Evolutionary conservation across 2,329 filamentous ascomycete species (phyloP), one percentile per base, ranked within the genome.

Genomic region (Fusarium humuli): DNA sequence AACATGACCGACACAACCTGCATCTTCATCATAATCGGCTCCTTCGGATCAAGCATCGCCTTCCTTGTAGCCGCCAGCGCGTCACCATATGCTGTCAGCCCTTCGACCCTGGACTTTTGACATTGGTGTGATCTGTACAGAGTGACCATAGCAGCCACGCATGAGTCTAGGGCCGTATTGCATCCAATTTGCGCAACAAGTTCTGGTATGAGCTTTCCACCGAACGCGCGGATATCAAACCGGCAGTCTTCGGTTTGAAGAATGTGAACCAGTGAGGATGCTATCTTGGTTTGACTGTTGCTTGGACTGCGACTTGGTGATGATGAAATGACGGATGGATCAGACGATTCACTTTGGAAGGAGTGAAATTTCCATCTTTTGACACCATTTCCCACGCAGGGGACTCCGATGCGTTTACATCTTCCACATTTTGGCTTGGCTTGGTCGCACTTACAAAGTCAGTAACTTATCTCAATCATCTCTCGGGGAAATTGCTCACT

Each of bases 321-420:
- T 10, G 53, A 34, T n/a, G 34, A 37, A 6, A 37, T 37, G 34
- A 12, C 34, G 6, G 34, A 37, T n/a, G 34, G 18, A 12, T 37
- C 34, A 0, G 2, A 42, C 11, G 7, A 64, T 0, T 44, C 50
- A 16, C 25, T 57, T 3, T 53, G 48, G 4, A 71, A 54, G 1
- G 54, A 57, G 5, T 60, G 57, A 7, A 75, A 75, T 40, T 65
- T 65, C 58, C 60, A 75, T n/a, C 73, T 45, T 25, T 65, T 71
- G 22, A 71, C 63, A 3, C 73, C 73, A 6, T 67, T 73, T 3
- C 67, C 69, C 0, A 74, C 42, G 6, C 73, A 75, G 4, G 57
- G 41, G 4, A 71, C 49, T 1, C 56, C 55, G 2, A 73, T 50
- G 25, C 73, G 62, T 25, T 56, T 62, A 46, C 73, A 75, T 70